Evolutionary conservation across 2,329 filamentous ascomycete species (phyloP).

Genomic region (Paraphoma chrysanthemicola): DNA sequence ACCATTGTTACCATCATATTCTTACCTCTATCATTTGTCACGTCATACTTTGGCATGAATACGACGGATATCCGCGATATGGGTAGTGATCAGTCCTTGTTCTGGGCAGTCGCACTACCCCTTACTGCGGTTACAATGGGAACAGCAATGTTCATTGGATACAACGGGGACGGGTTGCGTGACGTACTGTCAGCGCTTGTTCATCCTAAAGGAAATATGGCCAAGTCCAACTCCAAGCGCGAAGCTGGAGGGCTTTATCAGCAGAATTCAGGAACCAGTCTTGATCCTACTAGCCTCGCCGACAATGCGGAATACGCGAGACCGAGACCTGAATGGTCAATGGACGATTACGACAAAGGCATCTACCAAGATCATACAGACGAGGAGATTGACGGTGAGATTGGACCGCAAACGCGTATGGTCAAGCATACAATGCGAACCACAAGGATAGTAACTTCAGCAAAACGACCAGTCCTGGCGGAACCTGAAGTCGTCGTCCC

Average conservation of each 20-base stretch:
- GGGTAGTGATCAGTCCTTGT: slow-evolving; percentile 46
- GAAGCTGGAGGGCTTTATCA: no score
- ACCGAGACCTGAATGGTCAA: neutral
- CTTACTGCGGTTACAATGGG: slow-evolving; percentile 8
- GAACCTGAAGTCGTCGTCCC: no score
- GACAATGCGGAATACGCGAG: neutral
- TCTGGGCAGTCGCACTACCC: slow-evolving; percentile 47
- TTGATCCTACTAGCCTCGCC: neutral
- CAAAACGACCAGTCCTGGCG: no score
- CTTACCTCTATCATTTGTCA: slow-evolving; percentile 54
- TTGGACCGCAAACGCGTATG: neutral
- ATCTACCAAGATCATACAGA: no score
- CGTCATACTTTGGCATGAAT: slow-evolving; percentile 53
- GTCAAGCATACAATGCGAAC: no score
- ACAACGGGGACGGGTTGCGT: neutral
- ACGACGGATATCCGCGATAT: slow-evolving; percentile 51
- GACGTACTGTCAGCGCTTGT: neutral
- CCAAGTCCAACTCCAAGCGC: no score
- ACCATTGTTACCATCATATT: slow-evolving; percentile 55
- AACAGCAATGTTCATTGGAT: neutral
- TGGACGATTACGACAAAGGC: neutral
- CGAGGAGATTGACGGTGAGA: no score
- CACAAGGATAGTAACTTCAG: no score
- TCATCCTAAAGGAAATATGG: neutral
- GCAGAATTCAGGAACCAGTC: neutral